Conservation (phyloP, 305 asterid genomes). For the Solanum hybrid region DNA sequence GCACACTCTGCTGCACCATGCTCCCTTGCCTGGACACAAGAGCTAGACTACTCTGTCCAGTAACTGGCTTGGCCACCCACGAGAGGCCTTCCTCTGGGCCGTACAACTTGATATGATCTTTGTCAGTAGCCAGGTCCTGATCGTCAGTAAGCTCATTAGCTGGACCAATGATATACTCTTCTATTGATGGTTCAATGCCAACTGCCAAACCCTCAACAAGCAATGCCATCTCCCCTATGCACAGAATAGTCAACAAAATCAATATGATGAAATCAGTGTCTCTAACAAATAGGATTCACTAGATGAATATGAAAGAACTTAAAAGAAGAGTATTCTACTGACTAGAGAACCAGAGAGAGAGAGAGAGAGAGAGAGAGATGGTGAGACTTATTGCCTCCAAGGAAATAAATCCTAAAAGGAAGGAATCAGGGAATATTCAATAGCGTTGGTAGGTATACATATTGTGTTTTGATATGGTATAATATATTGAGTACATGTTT, state of each 20-base stretch:
- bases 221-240: conserved; percentile 84
- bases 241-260: conserved; percentile 12
- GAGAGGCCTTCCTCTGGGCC: conserved; percentile 90
- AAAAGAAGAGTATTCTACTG: not conserved
- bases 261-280: not conserved
- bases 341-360: not conserved
- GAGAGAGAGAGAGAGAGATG: not conserved
- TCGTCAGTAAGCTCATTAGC: conserved; percentile 50
- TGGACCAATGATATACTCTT: conserved; percentile 81
- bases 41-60: conserved; percentile 63
- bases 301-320: not conserved
- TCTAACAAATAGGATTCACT: not conserved
- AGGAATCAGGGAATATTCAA: not conserved
- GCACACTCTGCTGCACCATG: conserved; percentile 44
- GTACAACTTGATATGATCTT: conserved; percentile 56
- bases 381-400: not conserved
- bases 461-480: not conserved
- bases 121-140: conserved; percentile 33
- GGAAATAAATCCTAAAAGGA: not conserved
- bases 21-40: conserved; percentile 69
- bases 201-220: conserved; percentile 83
- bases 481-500: not conserved
- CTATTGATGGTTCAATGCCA: conserved; percentile 72
- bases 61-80: conserved; percentile 75
- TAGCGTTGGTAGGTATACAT: not conserved